Base-by-base conservation (phyloP, 371 early-diverging fungal species). In the Mucor lusitanicus region DNA sequence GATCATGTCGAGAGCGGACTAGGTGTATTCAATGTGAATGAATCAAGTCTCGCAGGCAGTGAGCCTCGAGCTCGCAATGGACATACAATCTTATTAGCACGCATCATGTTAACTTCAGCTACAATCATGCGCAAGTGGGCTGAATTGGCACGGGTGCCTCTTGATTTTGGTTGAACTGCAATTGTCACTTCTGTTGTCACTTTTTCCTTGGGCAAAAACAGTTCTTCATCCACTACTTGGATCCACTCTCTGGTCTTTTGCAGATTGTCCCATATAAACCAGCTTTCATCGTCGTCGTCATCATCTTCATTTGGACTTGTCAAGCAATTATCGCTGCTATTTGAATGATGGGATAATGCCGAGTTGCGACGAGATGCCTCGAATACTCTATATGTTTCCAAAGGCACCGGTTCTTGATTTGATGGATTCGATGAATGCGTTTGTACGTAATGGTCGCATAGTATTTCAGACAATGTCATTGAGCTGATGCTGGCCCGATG, bases 121-220 rank as follows among this genome's bases (percentile, higher is more conserved):
- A 85, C 84, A 68, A 87, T 81, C 83, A 84, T 87, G 27, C 87
- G 78, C 61, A 87, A 65, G 71, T 87, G 81, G 35, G 74, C 85
- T 12, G 82, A 39, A 61, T 87, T 87, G 50, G 82, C 74, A 4
- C 87, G 78, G 5, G 72, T 72, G 42, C 84, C 82, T 32, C 87
- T 75, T n/a, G 30, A 25, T 19, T 40, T 40, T 42, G 12, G 21
- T 9, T 64, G 21, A 17, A 12, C 46, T 11, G 56, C 33, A n/a
- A 42, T 28, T n/a, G 46, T 56, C 11, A 63, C 59, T 11, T 66
- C 59, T 25, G 40, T 44, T 0, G 59, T 58, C 8, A 65, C 58
- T 58, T 64, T 58, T 58, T 64, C 64, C 33, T 56, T 58, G 11
- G 56, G 58, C 17, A 56, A 13, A n/a, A 55, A 56, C 11, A 63